A percentile compares a stretch with the other conserved stretches of the same genome.
These are phyloP conservation scores for Mortierella sp. DNA, from an alignment of 371 early-diverging fungal species.

Conservation along the genomic window DNA sequence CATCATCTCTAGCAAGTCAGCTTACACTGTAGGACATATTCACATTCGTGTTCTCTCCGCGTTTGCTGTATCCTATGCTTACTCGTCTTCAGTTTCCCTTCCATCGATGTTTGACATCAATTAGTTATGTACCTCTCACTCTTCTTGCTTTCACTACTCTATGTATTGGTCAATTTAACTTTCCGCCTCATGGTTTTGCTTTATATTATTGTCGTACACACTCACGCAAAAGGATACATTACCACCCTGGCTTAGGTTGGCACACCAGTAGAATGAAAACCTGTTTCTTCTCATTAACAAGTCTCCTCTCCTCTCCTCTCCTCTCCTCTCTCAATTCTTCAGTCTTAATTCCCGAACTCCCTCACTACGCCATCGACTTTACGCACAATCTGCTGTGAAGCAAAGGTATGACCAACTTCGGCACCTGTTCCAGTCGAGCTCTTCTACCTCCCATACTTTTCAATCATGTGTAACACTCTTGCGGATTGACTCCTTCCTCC, in stretches of 20 bases:
- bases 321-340: background rate
- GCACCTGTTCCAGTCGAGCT: background rate
- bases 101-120: background rate
- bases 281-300: slow-evolving; percentile 1
- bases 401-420: background rate
- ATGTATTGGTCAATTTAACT: background rate
- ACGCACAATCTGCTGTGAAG: background rate
- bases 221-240: background rate
- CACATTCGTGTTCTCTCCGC: background rate
- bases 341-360: background rate
- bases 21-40: background rate
- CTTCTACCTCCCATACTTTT: background rate
- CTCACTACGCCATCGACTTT: background rate
- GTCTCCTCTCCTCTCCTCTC: background rate
- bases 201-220: background rate
- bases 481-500: background rate
- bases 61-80: background rate
- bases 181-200: background rate
- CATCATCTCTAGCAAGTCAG: background rate
- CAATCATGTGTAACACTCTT: too few relatives aligned
- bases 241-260: background rate
- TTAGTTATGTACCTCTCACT: background rate
- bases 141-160: background rate
- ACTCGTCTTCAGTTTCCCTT: background rate
- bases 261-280: background rate